Base-by-base conservation (phyloP, 2,329 filamentous ascomycete species). In the Podosphaera xanthii region DNA sequence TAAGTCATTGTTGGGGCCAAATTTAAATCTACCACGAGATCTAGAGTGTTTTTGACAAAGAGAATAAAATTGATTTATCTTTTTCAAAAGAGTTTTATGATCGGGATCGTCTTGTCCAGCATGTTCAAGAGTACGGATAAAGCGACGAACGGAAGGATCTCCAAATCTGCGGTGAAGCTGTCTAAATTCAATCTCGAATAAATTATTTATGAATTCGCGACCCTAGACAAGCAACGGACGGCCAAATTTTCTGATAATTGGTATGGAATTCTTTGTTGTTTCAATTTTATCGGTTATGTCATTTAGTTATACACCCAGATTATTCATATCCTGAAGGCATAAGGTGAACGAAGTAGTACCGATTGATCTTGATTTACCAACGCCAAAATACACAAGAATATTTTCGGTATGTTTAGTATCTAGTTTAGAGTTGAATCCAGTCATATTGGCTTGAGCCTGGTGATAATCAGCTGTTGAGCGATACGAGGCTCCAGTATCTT, bases 21-120 rank as follows among this genome's bases (percentile, higher is more conserved):
- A 59, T 35, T 59, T 59, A 30, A 59, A 59, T 54, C 57, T 40
- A n/a, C 42, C 42, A 49, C 30, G 57, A 10, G 54, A 57, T 31
- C 34, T 3, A 2, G 34, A 55, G n/a, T 22, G 38, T 55, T 38
- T 55, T 49, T 58, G 56, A 35, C 56, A 58, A 12, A 58, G 12
- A 4, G 4, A 14, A 12, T 30, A 58, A 10, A 58, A 48, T 48
- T 58, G 44, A 33, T 33, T 48, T 5, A 48, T 58, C 33, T n/a
- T 31, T 33, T 58, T 58, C 10, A 58, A 33, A 48, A 58, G 9
- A 35, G 8, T 3, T 4, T 30, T 2, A 35, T 48, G 40, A 4
- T 33, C 35, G n/a, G 30, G 42, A 36, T 58, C 40, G 6, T 58
- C 31, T 22, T 58, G 42, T 22, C 56, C 3, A 49, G 56, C 40